phyloP scores from a whole-genome alignment of 1,284 basidiomycete genomes.

The Tylopilus orsonianus region DNA sequence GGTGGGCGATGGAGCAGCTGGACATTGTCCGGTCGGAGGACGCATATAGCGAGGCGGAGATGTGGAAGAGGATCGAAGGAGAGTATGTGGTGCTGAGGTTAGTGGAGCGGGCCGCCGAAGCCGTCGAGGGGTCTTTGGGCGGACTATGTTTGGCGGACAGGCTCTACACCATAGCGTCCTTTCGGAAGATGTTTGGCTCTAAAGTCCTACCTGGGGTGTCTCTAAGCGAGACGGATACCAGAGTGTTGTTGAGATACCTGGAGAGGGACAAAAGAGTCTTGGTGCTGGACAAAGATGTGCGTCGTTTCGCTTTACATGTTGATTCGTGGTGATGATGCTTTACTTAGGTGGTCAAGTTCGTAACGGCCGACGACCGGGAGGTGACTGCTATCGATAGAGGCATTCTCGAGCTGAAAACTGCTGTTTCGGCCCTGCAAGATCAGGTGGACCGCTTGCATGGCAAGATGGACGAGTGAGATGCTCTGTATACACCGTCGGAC shows the following conservation, averaged over 20 bases:
- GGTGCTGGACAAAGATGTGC: slow-evolving; percentile 64
- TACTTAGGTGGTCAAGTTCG: slow-evolving; percentile 73
- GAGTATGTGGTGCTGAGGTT: slow-evolving; percentile 74
- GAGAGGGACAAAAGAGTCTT: slow-evolving; percentile 71
- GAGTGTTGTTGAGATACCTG: slow-evolving; percentile 74
- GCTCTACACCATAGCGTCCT: slow-evolving; percentile 64
- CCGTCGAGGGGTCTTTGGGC: slow-evolving; percentile 54
- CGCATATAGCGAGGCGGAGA: slow-evolving; percentile 53
- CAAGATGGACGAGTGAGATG: slow-evolving; percentile 64
- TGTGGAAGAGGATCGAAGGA: slow-evolving; percentile 67
- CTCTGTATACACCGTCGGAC: not conserved
- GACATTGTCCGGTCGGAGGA: slow-evolving; percentile 68
- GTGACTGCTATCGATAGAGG: slow-evolving; percentile 72
- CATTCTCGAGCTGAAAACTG: slow-evolving; percentile 73
- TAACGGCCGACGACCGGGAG: slow-evolving; percentile 44
- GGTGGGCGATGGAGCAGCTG: slow-evolving; percentile 83
- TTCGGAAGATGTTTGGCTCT: slow-evolving; percentile 57
- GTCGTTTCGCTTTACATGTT: no score
- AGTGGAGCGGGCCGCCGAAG: slow-evolving; percentile 66
- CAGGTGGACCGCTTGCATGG: slow-evolving; percentile 68
- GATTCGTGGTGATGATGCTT: slow-evolving; percentile 1
- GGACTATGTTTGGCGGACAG: slow-evolving; percentile 58
- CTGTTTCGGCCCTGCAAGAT: slow-evolving; percentile 59
- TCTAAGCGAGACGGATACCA: slow-evolving; percentile 61
- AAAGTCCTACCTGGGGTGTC: slow-evolving; percentile 44